Conservation (phyloP, 1,139 yeast genomes). For the Diutina mesorugosa region DNA sequence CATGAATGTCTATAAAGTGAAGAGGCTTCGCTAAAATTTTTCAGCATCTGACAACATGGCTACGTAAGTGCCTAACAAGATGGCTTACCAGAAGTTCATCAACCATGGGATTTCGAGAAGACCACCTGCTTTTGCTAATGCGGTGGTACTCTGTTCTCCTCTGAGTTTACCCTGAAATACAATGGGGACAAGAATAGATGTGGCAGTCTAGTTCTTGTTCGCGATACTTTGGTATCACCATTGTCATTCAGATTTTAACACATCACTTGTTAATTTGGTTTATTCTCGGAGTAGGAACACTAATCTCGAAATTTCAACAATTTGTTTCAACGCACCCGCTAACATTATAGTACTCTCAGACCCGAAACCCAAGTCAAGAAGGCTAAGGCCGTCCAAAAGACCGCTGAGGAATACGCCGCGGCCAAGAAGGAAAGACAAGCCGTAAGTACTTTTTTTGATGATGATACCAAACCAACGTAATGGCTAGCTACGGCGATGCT, state of each 20-base stretch:
- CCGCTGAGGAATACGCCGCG: slow-evolving; percentile 78
- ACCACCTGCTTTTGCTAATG: slow-evolving; percentile 32
- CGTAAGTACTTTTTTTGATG: slow-evolving; percentile 64
- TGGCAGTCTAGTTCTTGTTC: slow-evolving; percentile 1
- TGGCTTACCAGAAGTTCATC: background rate
- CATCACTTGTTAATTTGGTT: background rate
- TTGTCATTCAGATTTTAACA: background rate
- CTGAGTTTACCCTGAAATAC: slow-evolving; percentile 21
- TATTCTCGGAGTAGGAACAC: background rate
- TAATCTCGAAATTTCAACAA: background rate
- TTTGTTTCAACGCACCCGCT: slow-evolving; percentile 13
- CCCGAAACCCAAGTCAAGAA: slow-evolving; percentile 97
- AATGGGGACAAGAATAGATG: slow-evolving; percentile 13
- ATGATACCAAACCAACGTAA: slow-evolving; percentile 47
- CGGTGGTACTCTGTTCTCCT: slow-evolving; percentile 39
- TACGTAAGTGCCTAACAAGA: slow-evolving; percentile 8
- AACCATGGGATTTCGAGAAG: slow-evolving; percentile 32
- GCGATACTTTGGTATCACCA: background rate
- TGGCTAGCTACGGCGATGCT: slow-evolving; percentile 85
- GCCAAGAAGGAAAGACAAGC: slow-evolving; percentile 77
- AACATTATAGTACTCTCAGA: slow-evolving; percentile 34
- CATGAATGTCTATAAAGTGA: background rate
- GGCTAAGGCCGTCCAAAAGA: slow-evolving; percentile 83
- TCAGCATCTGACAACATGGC: slow-evolving; percentile 7
- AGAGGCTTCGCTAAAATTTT: background rate